A percentile compares a stretch with the other conserved stretches of the same genome.
Conservation (phyloP, 108 stramenopile genomes). For the Cyclostephanos tholiformis region DNA sequence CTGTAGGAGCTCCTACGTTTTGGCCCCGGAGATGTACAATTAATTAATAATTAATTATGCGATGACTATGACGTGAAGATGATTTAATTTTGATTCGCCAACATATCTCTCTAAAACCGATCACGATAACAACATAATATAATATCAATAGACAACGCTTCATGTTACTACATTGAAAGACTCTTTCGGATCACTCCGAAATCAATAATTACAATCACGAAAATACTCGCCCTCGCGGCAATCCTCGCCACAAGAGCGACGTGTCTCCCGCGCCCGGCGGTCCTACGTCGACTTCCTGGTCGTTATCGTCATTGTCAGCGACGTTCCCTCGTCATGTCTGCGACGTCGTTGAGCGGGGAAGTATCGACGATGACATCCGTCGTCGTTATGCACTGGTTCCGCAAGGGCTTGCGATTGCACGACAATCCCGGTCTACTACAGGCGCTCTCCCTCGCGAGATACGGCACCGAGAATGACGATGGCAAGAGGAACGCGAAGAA, state of each 20-base stretch:
- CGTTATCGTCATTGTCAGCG: neutral
- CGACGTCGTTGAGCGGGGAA: conserved; percentile 4
- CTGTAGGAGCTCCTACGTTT: too few species aligned
- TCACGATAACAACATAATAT: too few species aligned
- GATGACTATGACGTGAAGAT: too few species aligned
- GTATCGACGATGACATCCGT: neutral
- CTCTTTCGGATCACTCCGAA: too few species aligned
- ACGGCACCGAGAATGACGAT: conserved; percentile 1
- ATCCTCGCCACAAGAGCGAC: conserved; percentile 8
- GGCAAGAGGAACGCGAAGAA: too few species aligned
- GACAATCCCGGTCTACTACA: conserved; percentile 91
- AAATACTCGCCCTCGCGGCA: conserved; percentile 7
- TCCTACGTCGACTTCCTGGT: neutral
- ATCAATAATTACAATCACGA: neutral
- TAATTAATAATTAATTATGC: too few species aligned
- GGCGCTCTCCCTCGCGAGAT: conserved; percentile 40
- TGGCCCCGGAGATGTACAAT: too few species aligned
- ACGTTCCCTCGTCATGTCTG: conserved; percentile 12
- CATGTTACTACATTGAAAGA: too few species aligned
- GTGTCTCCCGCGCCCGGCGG: neutral
- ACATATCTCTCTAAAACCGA: too few species aligned
- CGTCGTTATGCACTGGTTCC: conserved; percentile 84
- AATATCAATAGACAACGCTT: too few species aligned
- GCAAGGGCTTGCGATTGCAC: conserved; percentile 92
- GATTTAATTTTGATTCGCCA: too few species aligned